phyloP scores from a whole-genome alignment of 2,329 filamentous ascomycete species.

The Aspergillus quadricinctus region DNA sequence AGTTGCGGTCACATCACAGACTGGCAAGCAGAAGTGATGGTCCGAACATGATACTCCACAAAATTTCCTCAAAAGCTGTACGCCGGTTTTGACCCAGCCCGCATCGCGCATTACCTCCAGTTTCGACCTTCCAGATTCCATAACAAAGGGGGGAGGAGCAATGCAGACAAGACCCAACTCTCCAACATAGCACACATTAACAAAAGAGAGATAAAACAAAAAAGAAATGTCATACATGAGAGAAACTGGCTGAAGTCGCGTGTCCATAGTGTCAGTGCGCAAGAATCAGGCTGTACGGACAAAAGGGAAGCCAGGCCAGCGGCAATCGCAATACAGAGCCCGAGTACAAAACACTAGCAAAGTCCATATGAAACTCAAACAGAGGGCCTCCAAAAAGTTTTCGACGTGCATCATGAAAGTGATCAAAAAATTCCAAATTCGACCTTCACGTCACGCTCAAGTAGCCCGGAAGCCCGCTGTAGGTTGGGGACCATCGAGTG shows the following conservation, averaged over 20 bases:
- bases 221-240: constrained; percentile 5
- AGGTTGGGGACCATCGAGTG: not conserved
- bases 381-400: not conserved
- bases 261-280: not conserved
- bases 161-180: constrained; percentile 11
- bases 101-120: constrained; percentile 7
- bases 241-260: not conserved
- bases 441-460: not conserved
- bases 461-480: not conserved
- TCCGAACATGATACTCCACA: not conserved
- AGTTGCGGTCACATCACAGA: not conserved
- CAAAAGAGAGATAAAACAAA: constrained; percentile 5
- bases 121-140: constrained; percentile 7
- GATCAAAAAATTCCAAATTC: not conserved
- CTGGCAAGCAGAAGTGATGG: not conserved
- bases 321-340: constrained; percentile 6
- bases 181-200: constrained; percentile 16
- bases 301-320: constrained; percentile 2
- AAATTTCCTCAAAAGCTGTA: constrained; percentile 11
- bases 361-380: not conserved
- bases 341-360: not conserved
- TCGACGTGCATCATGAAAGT: not conserved
- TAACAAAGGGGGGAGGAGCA: constrained; percentile 11
- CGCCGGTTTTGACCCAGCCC: constrained; percentile 13
- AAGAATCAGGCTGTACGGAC: not conserved